A percentile compares a stretch with the other conserved stretches of the same genome.
These are phyloP conservation scores for Neoboletus brunneissimus DNA, from an alignment of 768 basidiomycete species.

Conservation along the genomic window DNA sequence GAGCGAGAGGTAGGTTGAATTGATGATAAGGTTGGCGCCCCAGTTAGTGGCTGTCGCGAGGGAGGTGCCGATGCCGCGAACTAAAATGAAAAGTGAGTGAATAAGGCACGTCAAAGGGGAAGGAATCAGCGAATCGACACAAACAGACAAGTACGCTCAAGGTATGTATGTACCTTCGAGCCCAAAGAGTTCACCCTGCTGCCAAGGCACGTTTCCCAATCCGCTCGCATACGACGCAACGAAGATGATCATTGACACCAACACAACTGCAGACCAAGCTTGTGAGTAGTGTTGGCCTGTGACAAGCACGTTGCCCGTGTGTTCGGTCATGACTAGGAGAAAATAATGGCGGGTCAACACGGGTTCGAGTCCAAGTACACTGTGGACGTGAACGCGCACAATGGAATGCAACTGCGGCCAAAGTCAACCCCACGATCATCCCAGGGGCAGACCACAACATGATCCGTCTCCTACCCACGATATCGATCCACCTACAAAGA, in stretches of 20 bases:
- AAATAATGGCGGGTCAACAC: background rate
- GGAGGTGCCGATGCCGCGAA: constrained; percentile 75
- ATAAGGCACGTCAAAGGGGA: background rate
- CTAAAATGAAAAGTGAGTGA: constrained; percentile 30
- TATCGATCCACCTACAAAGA: constrained; percentile 49
- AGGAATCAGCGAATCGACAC: background rate
- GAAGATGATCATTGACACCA: constrained; percentile 81
- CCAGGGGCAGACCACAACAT: constrained; percentile 71
- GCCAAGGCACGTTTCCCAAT: constrained; percentile 82
- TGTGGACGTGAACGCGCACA: constrained; percentile 21
- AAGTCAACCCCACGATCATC: constrained; percentile 63
- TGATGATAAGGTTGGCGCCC: constrained; percentile 73
- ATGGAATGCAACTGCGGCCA: constrained; percentile 65
- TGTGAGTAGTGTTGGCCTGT: constrained; percentile 56
- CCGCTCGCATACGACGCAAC: constrained; percentile 81
- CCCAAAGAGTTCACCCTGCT: constrained; percentile 80
- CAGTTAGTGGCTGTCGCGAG: constrained; percentile 77
- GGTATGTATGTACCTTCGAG: background rate
- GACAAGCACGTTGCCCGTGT: constrained; percentile 59
- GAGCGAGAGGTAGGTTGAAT: constrained; percentile 75
- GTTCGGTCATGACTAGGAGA: constrained; percentile 51
- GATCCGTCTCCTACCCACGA: constrained; percentile 64
- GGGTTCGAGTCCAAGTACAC: background rate
- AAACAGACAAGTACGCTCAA: background rate
- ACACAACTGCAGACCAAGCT: constrained; percentile 63